Evolutionary conservation across 192 early-diverging fungal genomes (phyloP).

Genomic region (Lunasporangiospora selenospora): DNA sequence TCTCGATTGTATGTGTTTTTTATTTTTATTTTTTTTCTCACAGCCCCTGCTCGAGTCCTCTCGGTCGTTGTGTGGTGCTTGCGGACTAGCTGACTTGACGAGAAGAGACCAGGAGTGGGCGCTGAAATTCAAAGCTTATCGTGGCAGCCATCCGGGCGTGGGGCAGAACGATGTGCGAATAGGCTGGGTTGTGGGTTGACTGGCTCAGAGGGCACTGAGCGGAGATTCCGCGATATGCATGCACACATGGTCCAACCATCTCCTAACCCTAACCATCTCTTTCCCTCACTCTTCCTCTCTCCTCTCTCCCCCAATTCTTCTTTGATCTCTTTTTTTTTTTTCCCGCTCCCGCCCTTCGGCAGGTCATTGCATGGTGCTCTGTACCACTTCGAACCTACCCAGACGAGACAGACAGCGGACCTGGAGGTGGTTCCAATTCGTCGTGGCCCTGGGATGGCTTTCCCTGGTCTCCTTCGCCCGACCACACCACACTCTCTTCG

Average conservation of each 20-base stretch:
- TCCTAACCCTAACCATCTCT: background rate
- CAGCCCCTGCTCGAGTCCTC: background rate
- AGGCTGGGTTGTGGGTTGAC: too few relatives aligned
- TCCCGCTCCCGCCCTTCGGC: background rate
- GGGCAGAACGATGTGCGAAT: too few relatives aligned
- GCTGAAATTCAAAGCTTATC: too few relatives aligned
- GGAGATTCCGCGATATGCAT: too few relatives aligned
- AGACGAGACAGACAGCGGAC: constrained; percentile 21
- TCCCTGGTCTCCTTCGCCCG: constrained; percentile 16
- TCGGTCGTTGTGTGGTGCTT: background rate
- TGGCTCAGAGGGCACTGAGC: too few relatives aligned
- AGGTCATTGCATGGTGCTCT: constrained; percentile 48
- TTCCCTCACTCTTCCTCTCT: background rate
- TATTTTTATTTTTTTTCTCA: background rate
- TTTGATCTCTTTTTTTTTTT: constrained; percentile 4
- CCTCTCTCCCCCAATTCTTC: background rate
- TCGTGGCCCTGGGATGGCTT: constrained; percentile 35
- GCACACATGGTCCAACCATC: background rate
- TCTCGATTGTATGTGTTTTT: constrained; percentile 30
- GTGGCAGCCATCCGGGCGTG: too few relatives aligned
- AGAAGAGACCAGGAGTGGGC: too few relatives aligned
- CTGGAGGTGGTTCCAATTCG: constrained; percentile 11
- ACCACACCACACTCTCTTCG: background rate
- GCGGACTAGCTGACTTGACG: too few relatives aligned
- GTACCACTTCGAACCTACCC: constrained; percentile 40